Percentiles rank a stretch among this genome's conserved stretches.
These are phyloP conservation scores for Talaromyces islandicus DNA, from an alignment of 2,329 filamentous ascomycete species.

Conservation along the genomic window DNA sequence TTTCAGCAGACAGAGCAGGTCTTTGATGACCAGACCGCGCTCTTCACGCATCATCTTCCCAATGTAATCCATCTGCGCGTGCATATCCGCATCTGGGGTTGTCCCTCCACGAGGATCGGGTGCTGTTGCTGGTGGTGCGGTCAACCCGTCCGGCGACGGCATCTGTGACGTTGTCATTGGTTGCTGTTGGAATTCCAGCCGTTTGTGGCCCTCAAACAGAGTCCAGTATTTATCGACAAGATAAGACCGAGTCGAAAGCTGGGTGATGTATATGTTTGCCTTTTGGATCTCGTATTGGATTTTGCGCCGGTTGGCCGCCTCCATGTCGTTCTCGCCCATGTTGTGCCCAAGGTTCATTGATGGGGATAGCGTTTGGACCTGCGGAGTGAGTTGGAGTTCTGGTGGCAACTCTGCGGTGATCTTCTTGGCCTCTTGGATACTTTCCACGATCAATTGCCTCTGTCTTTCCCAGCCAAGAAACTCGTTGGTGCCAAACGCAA, in stretches of 20 bases:
- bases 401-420: slow-evolving; percentile 62
- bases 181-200: slow-evolving; percentile 14
- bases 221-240: slow-evolving; percentile 82
- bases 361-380: slow-evolving; percentile 32
- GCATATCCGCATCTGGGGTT: slow-evolving; percentile 23
- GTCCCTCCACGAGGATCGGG: slow-evolving; percentile 14
- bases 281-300: slow-evolving; percentile 87
- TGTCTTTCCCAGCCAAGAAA: slow-evolving; percentile 74
- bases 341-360: slow-evolving; percentile 16
- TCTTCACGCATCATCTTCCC: slow-evolving; percentile 65
- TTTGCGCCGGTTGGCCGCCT: slow-evolving; percentile 19
- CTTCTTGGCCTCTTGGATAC: slow-evolving; percentile 63
- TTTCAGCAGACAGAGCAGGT: slow-evolving; percentile 67
- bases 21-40: slow-evolving; percentile 73
- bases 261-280: slow-evolving; percentile 79
- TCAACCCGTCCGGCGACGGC: slow-evolving; percentile 10
- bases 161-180: slow-evolving; percentile 13
- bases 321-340: not conserved
- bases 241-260: slow-evolving; percentile 74
- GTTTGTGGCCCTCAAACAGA: slow-evolving; percentile 59
- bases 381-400: slow-evolving; percentile 54
- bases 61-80: slow-evolving; percentile 44
- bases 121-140: slow-evolving; percentile 17
- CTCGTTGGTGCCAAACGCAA: slow-evolving; percentile 72
- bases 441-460: slow-evolving; percentile 64